Base-by-base conservation (phyloP, 805 yeast genomes). In the Barnettozyma vustinii region DNA sequence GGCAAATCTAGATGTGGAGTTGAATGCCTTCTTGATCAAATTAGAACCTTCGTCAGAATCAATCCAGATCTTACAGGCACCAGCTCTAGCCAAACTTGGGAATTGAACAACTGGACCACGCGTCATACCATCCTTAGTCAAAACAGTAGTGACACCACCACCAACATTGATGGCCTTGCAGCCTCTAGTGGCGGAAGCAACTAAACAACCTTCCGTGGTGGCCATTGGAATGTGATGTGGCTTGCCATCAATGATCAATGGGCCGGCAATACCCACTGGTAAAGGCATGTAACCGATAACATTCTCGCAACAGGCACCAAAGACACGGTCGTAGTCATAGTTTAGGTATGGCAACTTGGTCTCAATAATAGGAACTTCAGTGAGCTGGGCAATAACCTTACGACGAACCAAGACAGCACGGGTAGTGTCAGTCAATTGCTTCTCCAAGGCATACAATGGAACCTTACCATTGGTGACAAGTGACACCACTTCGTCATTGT, bases 241-340 rank as follows among this genome's bases (percentile, higher is more conserved):
- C 56, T 77, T 81, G 45, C 92, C 95, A 67, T 94, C 98, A 60
- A 94, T 87, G 48, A 88, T 75, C 65, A 94, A 70, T 9, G 99
- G 99, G 47, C 99, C 99, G 25, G 97, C 97, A 63, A 94, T 84
- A 67, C 99, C 99, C 48, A 94, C 89, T 7, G 99, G 99, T 40
- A 94, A 67, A 25, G 99, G 99, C 83, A 92, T 80, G 65, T 76
- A 94, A 27, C 99, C 99, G 66, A 94, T 86, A 50, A 94, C 99
- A 63, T 94, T 94, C 68, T 94, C 99, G 74, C 99, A 94, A 72
- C 99, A 94, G 9, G 99, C 97, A 53, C 99, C 99, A 62, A 91
- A 84, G 7, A 94, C 99, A 56, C 98, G 83, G 64, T 90, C 95
- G 65, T 90, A 94, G 65, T 94, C 97, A 64, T 92, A 94, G 61